A percentile compares a stretch with the other conserved stretches of the same genome.
phyloP scores from a whole-genome alignment of 768 basidiomycete species.

The Peribolospora kevripleyi region DNA sequence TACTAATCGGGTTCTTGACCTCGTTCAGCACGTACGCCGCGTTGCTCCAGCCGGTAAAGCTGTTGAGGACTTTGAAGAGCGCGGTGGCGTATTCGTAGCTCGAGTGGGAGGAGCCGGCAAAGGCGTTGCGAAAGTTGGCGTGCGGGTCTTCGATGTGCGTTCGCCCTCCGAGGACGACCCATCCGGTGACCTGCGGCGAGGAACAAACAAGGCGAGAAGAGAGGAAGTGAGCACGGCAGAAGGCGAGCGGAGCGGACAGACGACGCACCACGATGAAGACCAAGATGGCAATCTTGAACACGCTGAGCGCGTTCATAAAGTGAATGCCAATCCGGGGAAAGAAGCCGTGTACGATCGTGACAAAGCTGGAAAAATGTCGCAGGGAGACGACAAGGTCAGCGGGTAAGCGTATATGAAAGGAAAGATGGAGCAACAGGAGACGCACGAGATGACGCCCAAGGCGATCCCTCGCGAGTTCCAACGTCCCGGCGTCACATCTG shows the following conservation, averaged over 20 bases:
- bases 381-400: slow-evolving; percentile 22
- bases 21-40: slow-evolving; percentile 39
- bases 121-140: slow-evolving; percentile 34
- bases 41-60: slow-evolving; percentile 32
- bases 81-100: slow-evolving; percentile 36
- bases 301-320: slow-evolving; percentile 32
- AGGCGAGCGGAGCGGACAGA: neutral
- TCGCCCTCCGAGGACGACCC: slow-evolving; percentile 36
- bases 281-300: slow-evolving; percentile 34
- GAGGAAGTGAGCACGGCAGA: slow-evolving; percentile 1
- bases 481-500: slow-evolving; percentile 20
- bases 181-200: slow-evolving; percentile 18
- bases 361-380: slow-evolving; percentile 17
- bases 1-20: slow-evolving; percentile 34
- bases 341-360: slow-evolving; percentile 30
- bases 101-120: slow-evolving; percentile 32
- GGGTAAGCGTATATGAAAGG: neutral
- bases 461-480: slow-evolving; percentile 39
- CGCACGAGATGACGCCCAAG: slow-evolving; percentile 25
- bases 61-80: slow-evolving; percentile 33
- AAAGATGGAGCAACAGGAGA: neutral
- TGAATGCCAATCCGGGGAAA: slow-evolving; percentile 28
- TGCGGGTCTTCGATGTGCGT: slow-evolving; percentile 35
- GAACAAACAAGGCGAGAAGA: neutral
- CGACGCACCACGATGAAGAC: slow-evolving; percentile 24